phyloP scores from a whole-genome alignment of 1,139 yeast genomes.

The Geotrichum candidum region DNA sequence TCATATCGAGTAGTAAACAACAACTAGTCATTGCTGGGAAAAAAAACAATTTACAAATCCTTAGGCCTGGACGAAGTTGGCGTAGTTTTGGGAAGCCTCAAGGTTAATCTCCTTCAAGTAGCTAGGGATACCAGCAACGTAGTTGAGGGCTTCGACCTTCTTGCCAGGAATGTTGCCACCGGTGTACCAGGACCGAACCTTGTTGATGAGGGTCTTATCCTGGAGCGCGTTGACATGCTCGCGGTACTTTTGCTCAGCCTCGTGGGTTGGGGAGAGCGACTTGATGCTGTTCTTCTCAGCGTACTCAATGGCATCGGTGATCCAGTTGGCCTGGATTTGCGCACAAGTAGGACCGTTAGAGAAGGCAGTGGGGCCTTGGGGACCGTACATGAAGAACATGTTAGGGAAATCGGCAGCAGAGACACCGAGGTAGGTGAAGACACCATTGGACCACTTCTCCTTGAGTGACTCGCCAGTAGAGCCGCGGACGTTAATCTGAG shows the following conservation, averaged over 20 bases:
- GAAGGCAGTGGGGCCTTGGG: constrained; percentile 35
- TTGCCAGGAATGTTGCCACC: constrained; percentile 20
- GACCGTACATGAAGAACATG: constrained; percentile 32
- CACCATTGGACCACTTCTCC: constrained; percentile 29
- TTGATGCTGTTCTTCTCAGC: constrained; percentile 11
- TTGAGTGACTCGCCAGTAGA: constrained; percentile 22
- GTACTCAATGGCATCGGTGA: constrained; percentile 15
- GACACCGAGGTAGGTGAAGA: constrained; percentile 28
- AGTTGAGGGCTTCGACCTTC: constrained; percentile 17
- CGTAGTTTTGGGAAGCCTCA: constrained; percentile 10
- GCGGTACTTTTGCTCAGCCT: constrained; percentile 13
- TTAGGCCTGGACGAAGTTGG: constrained; percentile 10
- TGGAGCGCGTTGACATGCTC: constrained; percentile 13
- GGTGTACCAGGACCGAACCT: constrained; percentile 17
- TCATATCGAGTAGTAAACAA: too few species aligned
- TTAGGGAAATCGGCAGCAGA: constrained; percentile 30
- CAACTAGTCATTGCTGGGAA: too few species aligned
- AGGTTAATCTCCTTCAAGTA: constrained; percentile 10
- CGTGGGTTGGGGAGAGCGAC: constrained; percentile 9
- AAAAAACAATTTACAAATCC: too few species aligned
- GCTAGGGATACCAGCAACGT: constrained; percentile 17
- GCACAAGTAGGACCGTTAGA: constrained; percentile 27
- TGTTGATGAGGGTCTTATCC: constrained; percentile 12
- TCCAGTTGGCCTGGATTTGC: constrained; percentile 18
- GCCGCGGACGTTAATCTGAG: constrained; percentile 27